Base-by-base conservation (phyloP, 495 filamentous ascomycete genomes). In the Aspergillus sparsus region DNA sequence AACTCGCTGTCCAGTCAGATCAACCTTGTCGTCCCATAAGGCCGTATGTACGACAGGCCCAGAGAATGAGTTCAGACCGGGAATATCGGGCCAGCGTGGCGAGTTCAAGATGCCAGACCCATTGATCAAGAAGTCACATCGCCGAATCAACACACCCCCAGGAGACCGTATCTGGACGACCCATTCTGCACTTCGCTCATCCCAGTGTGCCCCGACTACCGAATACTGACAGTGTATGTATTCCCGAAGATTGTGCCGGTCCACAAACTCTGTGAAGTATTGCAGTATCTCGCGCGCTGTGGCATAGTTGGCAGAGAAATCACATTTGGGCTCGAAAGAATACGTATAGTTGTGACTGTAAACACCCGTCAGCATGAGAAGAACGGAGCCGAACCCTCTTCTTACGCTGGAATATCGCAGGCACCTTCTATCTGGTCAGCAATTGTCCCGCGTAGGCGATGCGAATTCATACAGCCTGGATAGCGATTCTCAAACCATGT, bases 401-500 rank as follows among this genome's bases (percentile, higher is more conserved):
- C n/a, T n/a, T n/a, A n/a, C n/a, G n/a, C n/a, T 7, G 68, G 68
- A 55, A 64, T 62, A 56, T 71, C 70, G 53, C 78, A 81, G 7
- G 73, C 76, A n/a, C n/a, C n/a, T n/a, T n/a, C n/a, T n/a, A n/a
- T n/a, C n/a, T n/a, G n/a, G n/a, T n/a, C n/a, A n/a, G n/a, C n/a
- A n/a, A n/a, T n/a, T n/a, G n/a, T n/a, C n/a, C n/a, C n/a, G n/a
- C n/a, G n/a, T n/a, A n/a, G n/a, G n/a, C n/a, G n/a, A n/a, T n/a
- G n/a, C n/a, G n/a, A n/a, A n/a, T n/a, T n/a, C n/a, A n/a, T n/a
- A 11, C 82, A 78, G 36, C 84, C 84, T 0, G 83, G 81, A 68
- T 88, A 87, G 52, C 72, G 71, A 55, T 87, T 87, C 68, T 85
- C 84, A 46, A 78, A 82, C 85, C 85, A 89, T 0, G 77, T 80